These are phyloP conservation scores for Picea sitchensis DNA, from an alignment of 75 land plant genomes.

Conservation along the genomic window DNA sequence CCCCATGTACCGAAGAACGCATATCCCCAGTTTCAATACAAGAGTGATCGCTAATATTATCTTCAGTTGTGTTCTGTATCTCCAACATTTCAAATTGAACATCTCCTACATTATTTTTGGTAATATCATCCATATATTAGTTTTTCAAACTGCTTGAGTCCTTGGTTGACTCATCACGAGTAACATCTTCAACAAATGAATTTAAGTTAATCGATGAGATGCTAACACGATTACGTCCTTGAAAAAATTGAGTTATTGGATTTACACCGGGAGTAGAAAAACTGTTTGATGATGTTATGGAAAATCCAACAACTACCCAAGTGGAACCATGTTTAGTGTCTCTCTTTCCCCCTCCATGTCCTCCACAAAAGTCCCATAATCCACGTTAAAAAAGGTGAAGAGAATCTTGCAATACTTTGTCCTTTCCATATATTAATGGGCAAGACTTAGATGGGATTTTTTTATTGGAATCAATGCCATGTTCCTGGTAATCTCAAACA, in stretches of 20 bases:
- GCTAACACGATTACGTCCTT: conserved; percentile 6
- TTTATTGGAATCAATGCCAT: conserved; percentile 40
- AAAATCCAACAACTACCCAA: conserved; percentile 79
- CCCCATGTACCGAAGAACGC: not conserved
- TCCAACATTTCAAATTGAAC: not conserved
- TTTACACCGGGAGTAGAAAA: conserved; percentile 49
- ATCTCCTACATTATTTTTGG: not conserved
- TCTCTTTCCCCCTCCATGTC: conserved; percentile 14
- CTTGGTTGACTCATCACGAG: not conserved
- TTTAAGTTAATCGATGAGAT: not conserved
- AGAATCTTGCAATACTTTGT: conserved; percentile 83
- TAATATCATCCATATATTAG: not conserved
- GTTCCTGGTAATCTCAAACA: conserved; percentile 67
- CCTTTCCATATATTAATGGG: conserved; percentile 77
- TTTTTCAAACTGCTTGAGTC: not conserved
- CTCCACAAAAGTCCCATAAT: conserved; percentile 68
- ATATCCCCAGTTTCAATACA: not conserved
- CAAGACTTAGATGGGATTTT: conserved; percentile 97
- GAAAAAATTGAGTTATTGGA: conserved; percentile 38
- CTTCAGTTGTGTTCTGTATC: not conserved
- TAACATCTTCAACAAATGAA: not conserved
- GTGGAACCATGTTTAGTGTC: conserved; percentile 22
- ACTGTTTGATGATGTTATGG: conserved; percentile 77
- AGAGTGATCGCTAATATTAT: not conserved
- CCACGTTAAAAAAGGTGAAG: conserved; percentile 69